Conservation (phyloP, 495 filamentous ascomycete genomes). For the Xylaria telfairii region DNA sequence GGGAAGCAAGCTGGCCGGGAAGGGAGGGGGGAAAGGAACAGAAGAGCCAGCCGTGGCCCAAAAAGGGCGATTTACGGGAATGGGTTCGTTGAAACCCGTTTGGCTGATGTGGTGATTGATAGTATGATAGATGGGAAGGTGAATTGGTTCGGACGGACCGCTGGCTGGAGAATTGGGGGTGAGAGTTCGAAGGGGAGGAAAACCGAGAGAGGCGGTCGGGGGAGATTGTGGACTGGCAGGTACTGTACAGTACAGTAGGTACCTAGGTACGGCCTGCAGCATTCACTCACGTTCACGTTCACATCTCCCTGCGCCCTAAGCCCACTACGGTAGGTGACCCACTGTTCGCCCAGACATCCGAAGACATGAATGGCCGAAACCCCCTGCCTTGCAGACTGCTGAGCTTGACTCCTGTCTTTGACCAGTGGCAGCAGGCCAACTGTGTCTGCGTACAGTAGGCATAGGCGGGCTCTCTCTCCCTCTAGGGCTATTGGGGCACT, state of each 20-base stretch:
- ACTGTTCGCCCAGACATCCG: background rate
- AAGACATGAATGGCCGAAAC: constrained; percentile 15
- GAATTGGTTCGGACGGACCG: constrained; percentile 25
- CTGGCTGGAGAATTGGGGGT: constrained; percentile 27
- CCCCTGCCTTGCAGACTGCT: background rate
- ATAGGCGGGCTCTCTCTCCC: no score
- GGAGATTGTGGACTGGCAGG: constrained; percentile 10
- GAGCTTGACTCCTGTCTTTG: background rate
- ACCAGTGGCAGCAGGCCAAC: constrained; percentile 21
- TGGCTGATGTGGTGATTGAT: constrained; percentile 24
- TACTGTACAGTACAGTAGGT: no score
- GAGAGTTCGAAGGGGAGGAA: constrained; percentile 29
- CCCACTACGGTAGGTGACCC: constrained; percentile 5
- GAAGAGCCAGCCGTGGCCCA: constrained; percentile 29
- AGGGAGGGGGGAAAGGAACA: constrained; percentile 15
- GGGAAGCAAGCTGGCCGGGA: constrained; percentile 22
- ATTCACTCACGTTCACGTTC: constrained; percentile 1
- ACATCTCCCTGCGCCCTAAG: background rate
- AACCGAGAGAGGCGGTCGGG: constrained; percentile 27
- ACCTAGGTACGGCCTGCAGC: constrained; percentile 1
- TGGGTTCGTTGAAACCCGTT: constrained; percentile 13
- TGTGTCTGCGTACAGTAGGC: constrained; percentile 4
- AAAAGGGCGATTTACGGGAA: constrained; percentile 22
- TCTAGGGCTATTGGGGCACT: constrained; percentile 21
- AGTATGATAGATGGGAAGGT: constrained; percentile 20